Evolutionary conservation across 345 rosid species (phyloP).

Genomic region (Syzygium jambos): DNA sequence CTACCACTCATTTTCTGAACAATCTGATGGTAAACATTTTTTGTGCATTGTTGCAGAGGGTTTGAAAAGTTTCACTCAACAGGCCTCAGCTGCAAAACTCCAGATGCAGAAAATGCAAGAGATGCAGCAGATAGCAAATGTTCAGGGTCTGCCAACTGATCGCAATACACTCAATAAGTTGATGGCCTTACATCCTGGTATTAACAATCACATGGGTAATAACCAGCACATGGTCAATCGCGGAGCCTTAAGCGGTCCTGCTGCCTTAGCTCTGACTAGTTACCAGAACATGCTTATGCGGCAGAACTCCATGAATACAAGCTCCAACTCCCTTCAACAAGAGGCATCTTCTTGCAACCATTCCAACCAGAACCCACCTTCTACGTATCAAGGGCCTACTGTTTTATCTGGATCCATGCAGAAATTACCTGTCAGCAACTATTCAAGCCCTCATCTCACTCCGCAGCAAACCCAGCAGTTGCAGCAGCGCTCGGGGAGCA

Average conservation of each 20-base stretch:
- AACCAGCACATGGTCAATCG: slow-evolving; percentile 45
- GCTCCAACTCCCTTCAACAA: slow-evolving; percentile 48
- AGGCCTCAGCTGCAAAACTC: slow-evolving; percentile 39
- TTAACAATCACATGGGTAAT: slow-evolving; percentile 39
- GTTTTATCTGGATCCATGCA: slow-evolving; percentile 54
- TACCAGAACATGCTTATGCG: slow-evolving; percentile 69
- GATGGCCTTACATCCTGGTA: slow-evolving; percentile 56
- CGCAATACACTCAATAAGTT: slow-evolving; percentile 74
- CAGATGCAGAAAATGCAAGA: slow-evolving; percentile 84
- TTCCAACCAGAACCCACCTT: slow-evolving; percentile 53
- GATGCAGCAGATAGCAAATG: slow-evolving; percentile 69
- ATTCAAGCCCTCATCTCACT: slow-evolving; percentile 36
- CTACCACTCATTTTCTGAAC: background rate
- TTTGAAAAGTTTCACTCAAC: slow-evolving; percentile 73
- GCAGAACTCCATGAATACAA: slow-evolving; percentile 75
- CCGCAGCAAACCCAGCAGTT: slow-evolving; percentile 44
- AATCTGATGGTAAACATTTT: background rate
- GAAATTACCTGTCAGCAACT: slow-evolving; percentile 35
- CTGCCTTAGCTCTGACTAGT: slow-evolving; percentile 67
- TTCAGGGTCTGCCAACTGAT: slow-evolving; percentile 79
- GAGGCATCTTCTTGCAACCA: slow-evolving; percentile 49
- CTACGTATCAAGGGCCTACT: slow-evolving; percentile 54
- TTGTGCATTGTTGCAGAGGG: slow-evolving; percentile 54
- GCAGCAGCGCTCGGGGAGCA: slow-evolving; percentile 37
- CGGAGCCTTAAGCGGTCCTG: slow-evolving; percentile 59